These are phyloP conservation scores for Dentipellis sp. DNA, from an alignment of 768 basidiomycete genomes.

Conservation along the genomic window DNA sequence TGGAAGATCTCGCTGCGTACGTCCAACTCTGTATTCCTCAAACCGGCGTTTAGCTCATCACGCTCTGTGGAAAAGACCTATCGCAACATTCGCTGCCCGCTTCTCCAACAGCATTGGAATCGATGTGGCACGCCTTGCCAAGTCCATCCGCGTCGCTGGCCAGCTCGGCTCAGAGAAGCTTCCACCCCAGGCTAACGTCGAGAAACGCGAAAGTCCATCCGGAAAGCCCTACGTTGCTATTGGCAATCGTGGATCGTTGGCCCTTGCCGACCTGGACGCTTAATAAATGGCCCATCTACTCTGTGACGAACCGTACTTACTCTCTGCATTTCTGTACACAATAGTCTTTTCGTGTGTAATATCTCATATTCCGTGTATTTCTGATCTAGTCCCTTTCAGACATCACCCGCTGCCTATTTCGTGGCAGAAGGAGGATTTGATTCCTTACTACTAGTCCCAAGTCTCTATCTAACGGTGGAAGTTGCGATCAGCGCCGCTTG, in stretches of 20 bases:
- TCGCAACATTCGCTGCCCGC: background rate
- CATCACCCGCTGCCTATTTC: too few species aligned
- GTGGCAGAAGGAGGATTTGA: too few species aligned
- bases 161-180: slow-evolving; percentile 41
- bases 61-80: too few species aligned
- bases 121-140: slow-evolving; percentile 43
- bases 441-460: too few species aligned
- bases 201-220: slow-evolving; percentile 16
- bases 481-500: slow-evolving; percentile 27
- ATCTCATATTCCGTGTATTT: too few species aligned
- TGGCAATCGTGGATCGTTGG: background rate
- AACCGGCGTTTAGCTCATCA: too few species aligned
- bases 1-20: slow-evolving; percentile 36
- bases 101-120: slow-evolving; percentile 2
- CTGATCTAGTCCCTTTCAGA: too few species aligned
- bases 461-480: too few species aligned
- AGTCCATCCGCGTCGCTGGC: slow-evolving; percentile 44
- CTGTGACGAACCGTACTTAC: too few species aligned
- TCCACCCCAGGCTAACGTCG: slow-evolving; percentile 33
- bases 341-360: too few species aligned
- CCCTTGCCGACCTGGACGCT: background rate
- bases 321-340: too few species aligned
- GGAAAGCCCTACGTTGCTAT: background rate
- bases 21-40: slow-evolving; percentile 7
- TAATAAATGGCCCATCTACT: background rate